A percentile compares a stretch with the other conserved stretches of the same genome.
Conservation (phyloP, 768 basidiomycete genomes). For the Asterophora lycoperdoides region DNA sequence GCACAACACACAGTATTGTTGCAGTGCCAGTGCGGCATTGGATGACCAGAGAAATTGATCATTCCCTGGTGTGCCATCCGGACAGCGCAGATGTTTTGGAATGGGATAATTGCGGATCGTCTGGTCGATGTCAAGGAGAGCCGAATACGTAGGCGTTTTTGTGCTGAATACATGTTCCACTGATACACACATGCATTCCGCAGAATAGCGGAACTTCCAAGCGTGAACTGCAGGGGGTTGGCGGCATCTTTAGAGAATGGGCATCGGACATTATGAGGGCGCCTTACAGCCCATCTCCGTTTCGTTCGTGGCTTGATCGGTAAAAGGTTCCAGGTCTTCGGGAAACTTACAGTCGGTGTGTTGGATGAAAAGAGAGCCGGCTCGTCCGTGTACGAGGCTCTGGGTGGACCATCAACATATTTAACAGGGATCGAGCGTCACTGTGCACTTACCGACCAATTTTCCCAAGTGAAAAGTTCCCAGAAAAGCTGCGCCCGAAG, state of each 20-base stretch:
- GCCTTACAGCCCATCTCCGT: slow-evolving; percentile 41
- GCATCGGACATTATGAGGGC: background rate
- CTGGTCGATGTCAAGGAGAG: slow-evolving; percentile 46
- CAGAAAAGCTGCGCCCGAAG: slow-evolving; percentile 39
- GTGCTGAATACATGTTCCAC: slow-evolving; percentile 39
- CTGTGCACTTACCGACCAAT: slow-evolving; percentile 38
- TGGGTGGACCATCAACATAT: slow-evolving; percentile 16
- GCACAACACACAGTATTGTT: slow-evolving; percentile 40
- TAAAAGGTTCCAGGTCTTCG: slow-evolving; percentile 34
- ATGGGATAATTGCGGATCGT: slow-evolving; percentile 47
- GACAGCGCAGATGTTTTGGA: slow-evolving; percentile 40
- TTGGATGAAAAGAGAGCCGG: slow-evolving; percentile 41
- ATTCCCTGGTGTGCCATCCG: slow-evolving; percentile 26
- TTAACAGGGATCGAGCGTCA: background rate
- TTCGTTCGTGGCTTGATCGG: slow-evolving; percentile 27
- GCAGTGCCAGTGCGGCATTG: slow-evolving; percentile 36
- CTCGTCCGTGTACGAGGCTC: slow-evolving; percentile 49
- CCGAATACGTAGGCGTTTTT: slow-evolving; percentile 35
- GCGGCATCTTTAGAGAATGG: no score
- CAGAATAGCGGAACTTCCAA: slow-evolving; percentile 44
- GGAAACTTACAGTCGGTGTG: slow-evolving; percentile 52
- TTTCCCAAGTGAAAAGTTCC: slow-evolving; percentile 49
- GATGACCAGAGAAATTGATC: slow-evolving; percentile 34
- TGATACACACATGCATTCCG: slow-evolving; percentile 40
- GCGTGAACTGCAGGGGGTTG: slow-evolving; percentile 30